Evolutionary conservation across 2,329 filamentous ascomycete genomes (phyloP), one percentile per base, ranked within the genome.

Genomic region (Claviceps purpurea): DNA sequence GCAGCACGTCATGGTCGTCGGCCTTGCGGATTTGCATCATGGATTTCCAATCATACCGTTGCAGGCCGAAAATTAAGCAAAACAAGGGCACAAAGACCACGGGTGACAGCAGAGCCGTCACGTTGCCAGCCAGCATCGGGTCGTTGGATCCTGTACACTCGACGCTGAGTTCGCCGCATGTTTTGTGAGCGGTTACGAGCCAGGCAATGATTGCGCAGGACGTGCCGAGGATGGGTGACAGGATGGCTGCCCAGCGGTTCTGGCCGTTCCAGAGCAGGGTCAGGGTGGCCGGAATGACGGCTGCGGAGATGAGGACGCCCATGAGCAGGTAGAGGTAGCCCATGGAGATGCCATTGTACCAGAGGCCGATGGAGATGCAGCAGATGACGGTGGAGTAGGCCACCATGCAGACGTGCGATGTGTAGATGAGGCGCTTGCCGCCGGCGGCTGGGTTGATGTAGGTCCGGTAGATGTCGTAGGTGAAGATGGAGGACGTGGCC

Each of bases 321-420:
- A 95, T 95, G 63, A 95, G 79, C 1, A 95, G 72, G 62, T 94
- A 94, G 3, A 94, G 74, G 61, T 90, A 94, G 11, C 89, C 89
- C 87, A 95, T 93, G 11, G 80, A 84, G 55, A 95, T 85, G 20
- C 85, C 83, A 2, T 79, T 82, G 56, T 86, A 85, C 64, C 73
- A 80, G 0, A 93, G 77, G 0, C 86, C 88, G 0, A 87, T 87
- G 0, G 83, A 83, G 67, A 94, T 88, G 1, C 73, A 78, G 14
- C 87, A 87, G 72, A 95, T 91, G 59, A 86, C 75, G 20, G 89
- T 58, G 0, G 87, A 84, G 61, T 90, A 95, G 14, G 61, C 60
- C 1, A 81, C 73, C 41, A 93, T 89, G 61, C 82, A 79, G 39
- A 76, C 68, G 65, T 95, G 67, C 77, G 85, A 88, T 70, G 90